phyloP scores from a whole-genome alignment of 2,329 filamentous ascomycete species.

The Beauveria brongniartii region DNA sequence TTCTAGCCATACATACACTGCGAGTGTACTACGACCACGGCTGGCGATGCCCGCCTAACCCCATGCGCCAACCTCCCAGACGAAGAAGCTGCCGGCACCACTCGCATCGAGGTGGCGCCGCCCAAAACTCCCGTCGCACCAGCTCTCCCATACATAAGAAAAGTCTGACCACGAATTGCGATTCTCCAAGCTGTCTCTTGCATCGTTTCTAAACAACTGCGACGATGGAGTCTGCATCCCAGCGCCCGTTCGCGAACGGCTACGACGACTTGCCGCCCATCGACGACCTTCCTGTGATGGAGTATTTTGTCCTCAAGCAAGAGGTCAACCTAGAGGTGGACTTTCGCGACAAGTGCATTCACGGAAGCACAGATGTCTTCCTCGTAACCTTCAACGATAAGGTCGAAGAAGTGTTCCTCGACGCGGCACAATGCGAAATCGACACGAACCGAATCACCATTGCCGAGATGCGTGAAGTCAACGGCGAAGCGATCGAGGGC shows the following conservation, averaged over 20 bases:
- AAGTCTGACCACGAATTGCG: background rate
- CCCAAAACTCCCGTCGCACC: background rate
- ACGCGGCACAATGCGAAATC: constrained; percentile 55
- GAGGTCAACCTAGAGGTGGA: constrained; percentile 85
- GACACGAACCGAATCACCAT: constrained; percentile 46
- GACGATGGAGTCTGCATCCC: background rate
- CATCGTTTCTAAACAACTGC: background rate
- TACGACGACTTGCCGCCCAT: constrained; percentile 26
- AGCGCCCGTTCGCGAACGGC: constrained; percentile 21
- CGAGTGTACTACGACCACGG: background rate
- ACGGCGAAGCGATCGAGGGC: constrained; percentile 28
- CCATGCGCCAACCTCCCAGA: background rate
- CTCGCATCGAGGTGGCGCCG: background rate
- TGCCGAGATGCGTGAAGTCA: constrained; percentile 27
- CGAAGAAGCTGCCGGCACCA: constrained; percentile 1
- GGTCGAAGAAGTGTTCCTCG: constrained; percentile 49
- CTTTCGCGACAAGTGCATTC: constrained; percentile 66
- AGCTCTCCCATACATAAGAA: background rate
- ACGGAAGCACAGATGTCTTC: constrained; percentile 73
- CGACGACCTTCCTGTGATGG: constrained; percentile 28
- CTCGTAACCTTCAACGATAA: constrained; percentile 57
- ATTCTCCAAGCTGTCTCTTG: background rate
- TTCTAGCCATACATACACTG: background rate
- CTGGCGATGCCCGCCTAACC: constrained; percentile 1
- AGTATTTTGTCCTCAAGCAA: constrained; percentile 63